phyloP scores from a whole-genome alignment of 1,284 basidiomycete species.

The Neonothopanus nambi region DNA sequence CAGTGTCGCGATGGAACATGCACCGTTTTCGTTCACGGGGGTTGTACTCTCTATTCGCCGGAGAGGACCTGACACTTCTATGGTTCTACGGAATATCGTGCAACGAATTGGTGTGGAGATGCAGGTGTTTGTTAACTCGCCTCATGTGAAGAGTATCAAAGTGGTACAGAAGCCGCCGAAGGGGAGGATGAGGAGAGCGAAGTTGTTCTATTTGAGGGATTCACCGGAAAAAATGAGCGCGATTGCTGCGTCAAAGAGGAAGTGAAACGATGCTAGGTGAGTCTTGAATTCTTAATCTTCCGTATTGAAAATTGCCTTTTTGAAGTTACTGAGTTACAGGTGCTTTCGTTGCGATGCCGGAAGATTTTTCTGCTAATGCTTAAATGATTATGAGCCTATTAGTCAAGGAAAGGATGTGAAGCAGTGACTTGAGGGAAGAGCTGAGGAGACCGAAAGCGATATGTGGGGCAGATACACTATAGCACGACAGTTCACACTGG shows the following conservation, averaged over 20 bases:
- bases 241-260: slow-evolving; percentile 56
- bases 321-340: no score
- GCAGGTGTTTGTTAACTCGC: slow-evolving; percentile 83
- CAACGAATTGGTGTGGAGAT: slow-evolving; percentile 89
- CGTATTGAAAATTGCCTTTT: neutral
- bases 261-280: slow-evolving; percentile 21
- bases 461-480: no score
- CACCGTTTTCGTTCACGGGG: slow-evolving; percentile 80
- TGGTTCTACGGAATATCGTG: slow-evolving; percentile 84
- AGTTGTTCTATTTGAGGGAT: slow-evolving; percentile 77
- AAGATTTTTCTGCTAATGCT: no score
- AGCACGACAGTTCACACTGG: no score
- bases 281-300: neutral
- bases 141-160: slow-evolving; percentile 84
- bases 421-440: no score
- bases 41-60: slow-evolving; percentile 81
- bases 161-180: slow-evolving; percentile 64
- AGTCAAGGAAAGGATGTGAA: no score
- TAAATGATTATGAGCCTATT: no score
- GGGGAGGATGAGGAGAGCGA: slow-evolving; percentile 68
- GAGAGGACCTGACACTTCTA: slow-evolving; percentile 80
- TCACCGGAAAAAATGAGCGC: slow-evolving; percentile 80
- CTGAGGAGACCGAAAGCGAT: no score
- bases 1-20: slow-evolving; percentile 70
- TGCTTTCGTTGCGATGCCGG: no score